Conservation (phyloP, 495 filamentous ascomycete genomes). For the Penicillium goetzii region DNA sequence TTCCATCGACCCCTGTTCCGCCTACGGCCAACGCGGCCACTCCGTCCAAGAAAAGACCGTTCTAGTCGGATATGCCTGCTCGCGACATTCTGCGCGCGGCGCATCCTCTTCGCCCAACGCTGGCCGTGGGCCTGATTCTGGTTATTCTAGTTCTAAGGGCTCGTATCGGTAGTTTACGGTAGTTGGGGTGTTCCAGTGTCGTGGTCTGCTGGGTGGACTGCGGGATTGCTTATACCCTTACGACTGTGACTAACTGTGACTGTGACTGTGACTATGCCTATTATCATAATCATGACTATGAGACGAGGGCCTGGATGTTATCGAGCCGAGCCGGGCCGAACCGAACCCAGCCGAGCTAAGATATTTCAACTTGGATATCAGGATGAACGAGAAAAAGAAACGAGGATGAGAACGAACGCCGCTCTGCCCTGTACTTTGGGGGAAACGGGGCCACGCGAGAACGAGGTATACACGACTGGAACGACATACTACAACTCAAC, state of each 20-base stretch:
- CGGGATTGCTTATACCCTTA: background rate
- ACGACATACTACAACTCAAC: background rate
- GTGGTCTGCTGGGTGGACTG: constrained; percentile 6
- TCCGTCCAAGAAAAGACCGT: constrained; percentile 71
- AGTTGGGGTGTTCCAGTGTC: background rate
- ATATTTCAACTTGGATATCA: background rate
- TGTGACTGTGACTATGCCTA: background rate
- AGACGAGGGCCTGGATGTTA: background rate
- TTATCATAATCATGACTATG: background rate
- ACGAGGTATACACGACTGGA: background rate
- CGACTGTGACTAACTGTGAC: background rate
- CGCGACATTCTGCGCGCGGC: constrained; percentile 55
- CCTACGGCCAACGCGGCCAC: constrained; percentile 74
- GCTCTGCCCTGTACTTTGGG: background rate
- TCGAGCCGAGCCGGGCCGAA: background rate
- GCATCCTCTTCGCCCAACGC: constrained; percentile 24
- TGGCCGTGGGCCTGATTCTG: constrained; percentile 53
- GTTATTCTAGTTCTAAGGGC: constrained; percentile 53
- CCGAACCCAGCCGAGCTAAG: background rate
- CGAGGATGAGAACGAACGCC: background rate
- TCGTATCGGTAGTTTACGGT: constrained; percentile 21
- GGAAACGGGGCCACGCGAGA: no score
- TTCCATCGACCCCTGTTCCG: constrained; percentile 72
- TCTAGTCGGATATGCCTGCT: constrained; percentile 79
- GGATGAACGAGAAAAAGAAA: background rate